These are phyloP conservation scores for Saccharomycopsis capsularis DNA, from an alignment of 805 yeast species.

Conservation along the genomic window DNA sequence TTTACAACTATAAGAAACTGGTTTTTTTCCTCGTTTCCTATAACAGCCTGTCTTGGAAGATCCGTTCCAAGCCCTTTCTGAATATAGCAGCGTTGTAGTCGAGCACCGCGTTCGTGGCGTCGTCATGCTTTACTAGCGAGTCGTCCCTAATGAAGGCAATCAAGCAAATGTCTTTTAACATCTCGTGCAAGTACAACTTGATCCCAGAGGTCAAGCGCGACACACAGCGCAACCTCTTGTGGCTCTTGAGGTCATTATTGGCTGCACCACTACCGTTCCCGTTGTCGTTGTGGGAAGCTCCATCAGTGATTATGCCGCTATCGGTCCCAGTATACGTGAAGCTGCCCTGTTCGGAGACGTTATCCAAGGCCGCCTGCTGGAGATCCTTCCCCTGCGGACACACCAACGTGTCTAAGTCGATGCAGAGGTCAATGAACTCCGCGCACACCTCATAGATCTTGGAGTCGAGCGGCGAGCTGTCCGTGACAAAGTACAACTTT, in stretches of 20 bases:
- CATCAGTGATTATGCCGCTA: conserved; percentile 8
- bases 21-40: no score
- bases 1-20: no score
- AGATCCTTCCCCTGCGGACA: conserved; percentile 24
- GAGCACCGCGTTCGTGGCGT: conserved; percentile 54
- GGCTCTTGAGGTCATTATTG: not conserved
- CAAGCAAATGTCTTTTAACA: conserved; percentile 88
- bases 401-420: conserved; percentile 75
- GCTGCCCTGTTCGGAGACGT: not conserved
- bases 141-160: conserved; percentile 76
- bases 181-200: conserved; percentile 76
- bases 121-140: conserved; percentile 27
- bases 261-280: not conserved
- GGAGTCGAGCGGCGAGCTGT: conserved; percentile 90
- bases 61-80: conserved; percentile 65
- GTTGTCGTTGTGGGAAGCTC: not conserved
- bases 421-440: conserved; percentile 90
- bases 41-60: conserved; percentile 24
- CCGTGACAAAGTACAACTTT: conserved; percentile 92
- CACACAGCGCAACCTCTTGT: conserved; percentile 25
- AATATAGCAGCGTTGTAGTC: conserved; percentile 86
- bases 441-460: conserved; percentile 96
- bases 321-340: no score
- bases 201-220: conserved; percentile 78
- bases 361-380: not conserved